Evolutionary conservation across 805 yeast species (phyloP).

Genomic region (Candida bentonensis): DNA sequence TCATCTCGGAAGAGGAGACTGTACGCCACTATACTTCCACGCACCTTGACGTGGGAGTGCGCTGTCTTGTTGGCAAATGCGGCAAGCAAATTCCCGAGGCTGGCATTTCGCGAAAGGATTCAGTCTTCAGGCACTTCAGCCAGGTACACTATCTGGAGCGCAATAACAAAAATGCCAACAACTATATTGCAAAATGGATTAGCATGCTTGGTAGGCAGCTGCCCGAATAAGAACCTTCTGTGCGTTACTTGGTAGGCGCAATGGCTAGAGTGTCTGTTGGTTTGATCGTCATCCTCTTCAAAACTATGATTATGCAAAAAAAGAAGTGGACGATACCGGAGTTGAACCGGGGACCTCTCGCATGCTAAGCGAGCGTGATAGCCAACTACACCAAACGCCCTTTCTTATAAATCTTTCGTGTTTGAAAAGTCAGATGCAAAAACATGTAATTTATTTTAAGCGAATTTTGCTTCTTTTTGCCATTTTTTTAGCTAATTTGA

Average conservation of each 20-base stretch:
- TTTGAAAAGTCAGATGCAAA: too few relatives aligned
- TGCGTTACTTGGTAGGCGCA: too few relatives aligned
- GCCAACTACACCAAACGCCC: conserved; percentile 26
- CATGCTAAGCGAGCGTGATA: conserved; percentile 25
- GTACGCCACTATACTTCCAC: background rate
- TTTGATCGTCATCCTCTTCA: too few relatives aligned
- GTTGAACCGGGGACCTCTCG: conserved; percentile 26
- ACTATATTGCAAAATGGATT: background rate
- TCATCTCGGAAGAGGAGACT: background rate
- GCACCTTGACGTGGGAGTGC: background rate
- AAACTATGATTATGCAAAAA: too few relatives aligned
- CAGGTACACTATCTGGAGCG: background rate
- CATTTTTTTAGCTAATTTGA: too few relatives aligned
- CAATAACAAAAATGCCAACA: background rate
- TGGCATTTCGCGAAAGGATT: background rate
- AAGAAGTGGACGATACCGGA: conserved; percentile 24
- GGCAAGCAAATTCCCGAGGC: background rate
- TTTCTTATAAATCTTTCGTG: background rate
- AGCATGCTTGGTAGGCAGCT: background rate
- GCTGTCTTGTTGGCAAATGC: background rate
- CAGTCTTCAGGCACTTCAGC: background rate
- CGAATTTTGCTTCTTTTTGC: too few relatives aligned
- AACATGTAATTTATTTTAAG: too few relatives aligned
- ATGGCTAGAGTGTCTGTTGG: too few relatives aligned
- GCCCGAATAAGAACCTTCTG: too few relatives aligned